Base-by-base conservation (phyloP, 495 filamentous ascomycete species). In the Amniculicola lignicola region DNA sequence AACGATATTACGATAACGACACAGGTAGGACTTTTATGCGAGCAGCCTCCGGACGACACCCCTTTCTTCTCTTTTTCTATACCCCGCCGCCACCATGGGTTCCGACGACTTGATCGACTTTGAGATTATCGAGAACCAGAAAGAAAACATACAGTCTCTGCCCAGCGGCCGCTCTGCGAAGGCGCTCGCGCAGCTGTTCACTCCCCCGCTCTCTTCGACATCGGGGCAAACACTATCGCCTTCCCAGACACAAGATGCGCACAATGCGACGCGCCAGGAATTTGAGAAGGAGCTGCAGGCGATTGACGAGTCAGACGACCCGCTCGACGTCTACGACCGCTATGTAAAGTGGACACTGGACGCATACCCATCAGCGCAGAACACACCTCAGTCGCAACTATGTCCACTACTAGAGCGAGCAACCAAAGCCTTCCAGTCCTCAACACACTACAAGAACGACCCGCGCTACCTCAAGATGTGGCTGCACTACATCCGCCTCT, bases 321-420 rank as follows among this genome's bases (percentile, higher is more conserved):
- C 93, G 2, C 82, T 98, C 28, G 94, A 97, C 66, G 79, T 96
- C 39, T 98, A 90, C 72, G 92, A 96, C 62, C 85, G 94, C 68
- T 98, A 98, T 64, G 89, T 96, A 21, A 87, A 89, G 70, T 98
- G 93, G 93, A 94, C 90, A 0, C 73, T 97, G 15, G 89, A 95
- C 66, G 88, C 92, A 12, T 97, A 96, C 64, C 94, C 93, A 0
- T 90, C 92, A 2, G 88, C 91, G 11, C 90, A 95, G 71, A 89
- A 89, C 31, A 93, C 90, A n/a, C 75, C 87, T 0, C 82, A 93
- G 66, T 95, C 90, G 7, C 86, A 89, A 51, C 84, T 98, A 2
- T 79, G 93, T n/a, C 85, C 85, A 3, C 72, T 97, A 1, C 82
- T 98, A 23, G 93, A 98, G 68, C 86, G 91, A 46, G 92, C 90